Evolutionary conservation across 805 yeast species (phyloP).

Genomic region (Lipomyces mesembrius): DNA sequence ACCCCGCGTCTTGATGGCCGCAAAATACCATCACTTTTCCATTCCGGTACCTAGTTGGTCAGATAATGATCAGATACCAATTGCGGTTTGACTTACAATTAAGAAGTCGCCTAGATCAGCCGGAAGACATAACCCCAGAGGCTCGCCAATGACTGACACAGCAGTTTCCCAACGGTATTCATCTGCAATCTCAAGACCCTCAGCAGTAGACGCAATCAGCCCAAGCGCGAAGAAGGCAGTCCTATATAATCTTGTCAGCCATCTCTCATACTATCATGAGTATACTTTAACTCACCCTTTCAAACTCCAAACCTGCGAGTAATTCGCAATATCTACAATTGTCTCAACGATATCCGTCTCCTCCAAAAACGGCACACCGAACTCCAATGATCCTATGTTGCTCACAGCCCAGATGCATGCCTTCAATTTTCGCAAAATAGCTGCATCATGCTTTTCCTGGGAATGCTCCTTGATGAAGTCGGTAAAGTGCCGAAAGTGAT

Average conservation of each 20-base stretch:
- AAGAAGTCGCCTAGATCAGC: slow-evolving; percentile 18
- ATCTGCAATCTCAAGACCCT: slow-evolving; percentile 84
- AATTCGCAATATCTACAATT: slow-evolving; percentile 56
- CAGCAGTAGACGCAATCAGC: slow-evolving; percentile 67
- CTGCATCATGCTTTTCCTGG: slow-evolving; percentile 43
- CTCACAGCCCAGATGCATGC: slow-evolving; percentile 89
- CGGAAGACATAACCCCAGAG: slow-evolving; percentile 42
- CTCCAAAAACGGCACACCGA: slow-evolving; percentile 68
- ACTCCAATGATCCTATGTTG: slow-evolving; percentile 70
- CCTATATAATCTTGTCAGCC: slow-evolving; percentile 3
- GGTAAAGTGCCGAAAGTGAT: slow-evolving; percentile 46
- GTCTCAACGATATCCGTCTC: slow-evolving; percentile 56
- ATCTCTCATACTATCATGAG: not conserved
- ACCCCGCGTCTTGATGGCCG: slow-evolving; percentile 34
- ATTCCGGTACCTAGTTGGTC: slow-evolving; percentile 15
- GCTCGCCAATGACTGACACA: slow-evolving; percentile 50
- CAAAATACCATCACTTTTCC: slow-evolving; percentile 21
- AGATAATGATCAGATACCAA: not conserved
- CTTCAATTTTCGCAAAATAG: slow-evolving; percentile 57
- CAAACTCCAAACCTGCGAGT: slow-evolving; percentile 60
- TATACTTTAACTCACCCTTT: slow-evolving; percentile 51
- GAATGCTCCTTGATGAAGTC: slow-evolving; percentile 41
- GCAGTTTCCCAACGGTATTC: slow-evolving; percentile 75
- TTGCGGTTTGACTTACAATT: slow-evolving; percentile 9
- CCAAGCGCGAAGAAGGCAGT: slow-evolving; percentile 81